These are phyloP conservation scores for Carpinus viminea DNA, from an alignment of 306 rosid species.

Conservation along the genomic window DNA sequence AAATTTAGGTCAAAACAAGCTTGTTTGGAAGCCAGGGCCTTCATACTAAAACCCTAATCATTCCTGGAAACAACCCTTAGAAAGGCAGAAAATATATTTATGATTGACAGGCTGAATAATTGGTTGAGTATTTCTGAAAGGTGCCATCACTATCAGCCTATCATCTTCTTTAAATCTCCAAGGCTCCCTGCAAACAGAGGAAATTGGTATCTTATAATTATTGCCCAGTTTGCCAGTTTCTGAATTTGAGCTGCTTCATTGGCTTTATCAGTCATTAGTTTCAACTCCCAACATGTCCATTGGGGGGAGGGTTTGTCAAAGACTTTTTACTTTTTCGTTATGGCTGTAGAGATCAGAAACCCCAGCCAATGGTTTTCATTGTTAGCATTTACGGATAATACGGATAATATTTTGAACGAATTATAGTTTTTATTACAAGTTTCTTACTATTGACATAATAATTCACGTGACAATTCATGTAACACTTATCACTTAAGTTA, in stretches of 20 bases:
- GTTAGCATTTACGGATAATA: neutral
- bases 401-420: too few relatives aligned
- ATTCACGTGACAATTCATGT: too few relatives aligned
- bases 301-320: neutral
- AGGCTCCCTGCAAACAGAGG: neutral
- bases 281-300: neutral
- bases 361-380: neutral
- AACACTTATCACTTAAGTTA: too few relatives aligned
- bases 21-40: neutral
- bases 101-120: neutral
- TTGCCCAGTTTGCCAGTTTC: neutral
- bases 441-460: too few relatives aligned
- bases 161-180: neutral
- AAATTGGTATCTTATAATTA: neutral
- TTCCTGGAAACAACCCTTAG: too few relatives aligned
- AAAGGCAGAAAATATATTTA: too few relatives aligned
- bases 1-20: neutral
- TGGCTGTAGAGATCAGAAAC: neutral
- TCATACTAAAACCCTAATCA: neutral
- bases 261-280: neutral
- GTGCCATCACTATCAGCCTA: neutral
- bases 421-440: too few relatives aligned
- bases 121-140: neutral
- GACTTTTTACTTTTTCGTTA: neutral
- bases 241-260: neutral